These are phyloP conservation scores for Melanogaster broomeanus DNA, from an alignment of 768 basidiomycete genomes.

Conservation along the genomic window DNA sequence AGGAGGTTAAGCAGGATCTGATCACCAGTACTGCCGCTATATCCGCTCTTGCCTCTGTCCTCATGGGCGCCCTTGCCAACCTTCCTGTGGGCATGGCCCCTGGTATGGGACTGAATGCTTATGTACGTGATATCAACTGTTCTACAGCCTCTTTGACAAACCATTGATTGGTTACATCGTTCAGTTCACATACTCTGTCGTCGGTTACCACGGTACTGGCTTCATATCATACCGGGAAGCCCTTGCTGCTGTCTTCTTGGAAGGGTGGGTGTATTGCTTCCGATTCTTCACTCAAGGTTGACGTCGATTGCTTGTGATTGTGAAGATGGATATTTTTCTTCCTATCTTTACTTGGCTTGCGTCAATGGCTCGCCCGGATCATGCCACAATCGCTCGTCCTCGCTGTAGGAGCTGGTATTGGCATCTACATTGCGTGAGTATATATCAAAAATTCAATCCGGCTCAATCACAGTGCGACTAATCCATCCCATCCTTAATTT, in stretches of 20 bases:
- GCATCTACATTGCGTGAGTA: conserved; percentile 80
- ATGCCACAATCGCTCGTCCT: conserved; percentile 88
- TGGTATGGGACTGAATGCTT: conserved; percentile 81
- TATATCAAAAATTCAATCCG: conserved; percentile 1
- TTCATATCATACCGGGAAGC: conserved; percentile 78
- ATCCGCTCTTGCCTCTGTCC: conserved; percentile 69
- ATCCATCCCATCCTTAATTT: conserved; percentile 16
- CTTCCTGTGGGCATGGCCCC: conserved; percentile 90
- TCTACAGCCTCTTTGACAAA: not conserved
- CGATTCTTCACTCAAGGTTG: not conserved
- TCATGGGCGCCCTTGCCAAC: conserved; percentile 86
- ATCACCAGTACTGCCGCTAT: conserved; percentile 84
- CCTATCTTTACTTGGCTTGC: conserved; percentile 78
- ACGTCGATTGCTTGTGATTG: not conserved
- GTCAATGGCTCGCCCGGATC: conserved; percentile 86
- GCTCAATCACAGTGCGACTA: conserved; percentile 1
- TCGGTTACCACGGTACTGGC: conserved; percentile 76
- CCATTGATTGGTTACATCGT: not conserved
- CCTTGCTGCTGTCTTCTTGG: conserved; percentile 82
- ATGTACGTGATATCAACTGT: conserved; percentile 46
- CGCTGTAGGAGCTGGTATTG: conserved; percentile 85
- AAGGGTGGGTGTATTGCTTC: conserved; percentile 57
- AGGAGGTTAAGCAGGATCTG: conserved; percentile 69
- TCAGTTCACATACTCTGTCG: conserved; percentile 86
- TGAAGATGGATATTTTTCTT: conserved; percentile 78